A percentile compares a stretch with the other conserved stretches of the same genome.
Conservation (phyloP, 805 yeast species). For the Sugiyamaella marilandica region DNA sequence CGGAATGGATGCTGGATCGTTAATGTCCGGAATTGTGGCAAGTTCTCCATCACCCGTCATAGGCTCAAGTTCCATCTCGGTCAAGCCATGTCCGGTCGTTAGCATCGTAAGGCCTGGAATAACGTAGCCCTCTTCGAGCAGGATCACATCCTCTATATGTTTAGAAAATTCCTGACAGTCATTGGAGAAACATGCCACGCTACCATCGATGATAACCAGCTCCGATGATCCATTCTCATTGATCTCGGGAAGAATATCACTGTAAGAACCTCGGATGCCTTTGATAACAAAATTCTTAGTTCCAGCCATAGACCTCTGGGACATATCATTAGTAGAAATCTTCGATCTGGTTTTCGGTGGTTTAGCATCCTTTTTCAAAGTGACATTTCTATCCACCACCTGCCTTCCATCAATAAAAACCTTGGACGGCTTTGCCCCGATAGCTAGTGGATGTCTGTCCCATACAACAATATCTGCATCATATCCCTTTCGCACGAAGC, state of each 20-base stretch:
- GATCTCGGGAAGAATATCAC: background rate
- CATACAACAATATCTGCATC: constrained; percentile 7
- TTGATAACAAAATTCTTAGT: background rate
- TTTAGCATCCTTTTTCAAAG: no score
- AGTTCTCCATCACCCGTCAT: background rate
- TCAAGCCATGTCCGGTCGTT: background rate
- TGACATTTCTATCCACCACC: background rate
- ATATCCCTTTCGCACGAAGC: background rate
- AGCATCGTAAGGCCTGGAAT: background rate
- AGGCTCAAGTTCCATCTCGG: background rate
- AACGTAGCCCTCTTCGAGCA: background rate
- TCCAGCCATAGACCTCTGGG: background rate
- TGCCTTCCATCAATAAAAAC: background rate
- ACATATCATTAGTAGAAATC: background rate
- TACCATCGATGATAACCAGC: background rate
- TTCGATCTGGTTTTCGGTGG: background rate
- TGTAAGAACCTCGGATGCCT: background rate
- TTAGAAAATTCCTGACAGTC: background rate
- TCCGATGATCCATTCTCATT: background rate
- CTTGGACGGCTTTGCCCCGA: background rate
- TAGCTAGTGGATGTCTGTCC: constrained; percentile 1
- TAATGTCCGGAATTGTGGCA: background rate
- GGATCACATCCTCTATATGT: background rate
- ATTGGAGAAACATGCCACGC: background rate
- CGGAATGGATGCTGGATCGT: background rate